A percentile compares a stretch with the other conserved stretches of the same genome.
Evolutionary conservation across 768 basidiomycete species (phyloP).

Genomic region (Trichaptum fuscoviolaceum): DNA sequence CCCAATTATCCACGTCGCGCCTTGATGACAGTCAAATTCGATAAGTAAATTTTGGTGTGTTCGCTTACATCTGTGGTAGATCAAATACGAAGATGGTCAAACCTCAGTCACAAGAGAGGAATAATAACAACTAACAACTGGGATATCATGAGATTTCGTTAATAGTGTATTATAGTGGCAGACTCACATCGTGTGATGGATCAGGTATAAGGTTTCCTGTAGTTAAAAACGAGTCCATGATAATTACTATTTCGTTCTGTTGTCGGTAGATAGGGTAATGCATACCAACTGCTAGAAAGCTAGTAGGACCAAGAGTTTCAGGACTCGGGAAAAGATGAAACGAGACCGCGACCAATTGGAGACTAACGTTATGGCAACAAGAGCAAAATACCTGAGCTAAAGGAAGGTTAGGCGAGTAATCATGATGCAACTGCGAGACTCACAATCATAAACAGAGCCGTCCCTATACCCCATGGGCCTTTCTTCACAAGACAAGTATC

Average conservation of each 20-base stretch:
- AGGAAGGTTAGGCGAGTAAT: neutral
- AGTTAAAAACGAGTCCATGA: neutral
- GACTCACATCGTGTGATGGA: neutral
- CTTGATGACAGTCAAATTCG: neutral
- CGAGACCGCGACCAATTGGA: neutral
- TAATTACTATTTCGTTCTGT: neutral
- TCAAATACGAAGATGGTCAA: neutral
- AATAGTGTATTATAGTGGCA: neutral
- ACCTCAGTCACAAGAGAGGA: neutral
- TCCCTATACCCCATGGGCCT: neutral
- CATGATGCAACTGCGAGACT: neutral
- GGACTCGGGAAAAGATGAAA: neutral
- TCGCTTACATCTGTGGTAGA: neutral
- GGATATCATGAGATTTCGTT: neutral
- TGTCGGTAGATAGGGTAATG: neutral
- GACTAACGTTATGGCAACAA: neutral
- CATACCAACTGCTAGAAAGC: neutral
- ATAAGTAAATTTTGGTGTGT: neutral
- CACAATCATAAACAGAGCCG: neutral
- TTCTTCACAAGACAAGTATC: neutral
- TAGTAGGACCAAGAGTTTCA: neutral
- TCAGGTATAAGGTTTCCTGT: neutral
- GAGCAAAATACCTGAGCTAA: neutral
- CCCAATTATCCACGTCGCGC: neutral
- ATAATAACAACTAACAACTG: neutral